A percentile compares a stretch with the other conserved stretches of the same genome.
These are phyloP conservation scores for Tubosaeta sp. DNA, from an alignment of 768 basidiomycete species.

Conservation along the genomic window DNA sequence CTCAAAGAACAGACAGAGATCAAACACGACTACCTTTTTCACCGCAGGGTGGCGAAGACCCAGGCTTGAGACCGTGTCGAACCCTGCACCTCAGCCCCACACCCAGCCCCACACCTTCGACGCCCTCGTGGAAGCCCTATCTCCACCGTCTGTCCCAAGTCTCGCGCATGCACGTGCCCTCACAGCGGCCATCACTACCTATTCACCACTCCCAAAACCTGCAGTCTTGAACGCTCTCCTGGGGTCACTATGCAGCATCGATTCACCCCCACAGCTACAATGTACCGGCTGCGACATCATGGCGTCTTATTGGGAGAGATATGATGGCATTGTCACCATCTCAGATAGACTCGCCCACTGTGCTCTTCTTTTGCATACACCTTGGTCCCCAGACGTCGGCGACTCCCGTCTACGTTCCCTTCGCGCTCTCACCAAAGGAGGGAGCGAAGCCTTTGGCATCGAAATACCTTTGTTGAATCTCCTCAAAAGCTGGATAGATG, in stretches of 20 bases:
- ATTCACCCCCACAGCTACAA: conserved; percentile 55
- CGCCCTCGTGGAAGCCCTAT: conserved; percentile 40
- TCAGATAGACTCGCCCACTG: conserved; percentile 63
- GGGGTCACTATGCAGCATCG: conserved; percentile 50
- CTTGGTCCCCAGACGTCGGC: conserved; percentile 68
- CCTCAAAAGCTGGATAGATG: conserved; percentile 62
- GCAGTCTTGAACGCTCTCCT: conserved; percentile 57
- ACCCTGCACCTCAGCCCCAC: conserved; percentile 27
- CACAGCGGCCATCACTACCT: conserved; percentile 44
- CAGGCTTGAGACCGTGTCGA: conserved; percentile 28
- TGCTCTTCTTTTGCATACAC: conserved; percentile 50
- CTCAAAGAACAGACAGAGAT: conserved; percentile 34
- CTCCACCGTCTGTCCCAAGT: conserved; percentile 61
- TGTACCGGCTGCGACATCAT: conserved; percentile 70
- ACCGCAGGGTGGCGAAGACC: conserved; percentile 36
- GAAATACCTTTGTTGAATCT: conserved; percentile 53
- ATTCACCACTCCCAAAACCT: conserved; percentile 53
- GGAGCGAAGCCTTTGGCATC: conserved; percentile 58
- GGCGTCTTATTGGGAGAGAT: conserved; percentile 63
- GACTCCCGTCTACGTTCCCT: conserved; percentile 68
- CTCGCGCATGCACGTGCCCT: conserved; percentile 58
- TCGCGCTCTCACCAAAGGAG: conserved; percentile 56
- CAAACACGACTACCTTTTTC: conserved; percentile 43
- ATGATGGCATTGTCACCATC: conserved; percentile 43
- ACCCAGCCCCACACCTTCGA: conserved; percentile 38